Base-by-base conservation (phyloP, 805 yeast genomes). In the Ascoidea rubescens region DNA sequence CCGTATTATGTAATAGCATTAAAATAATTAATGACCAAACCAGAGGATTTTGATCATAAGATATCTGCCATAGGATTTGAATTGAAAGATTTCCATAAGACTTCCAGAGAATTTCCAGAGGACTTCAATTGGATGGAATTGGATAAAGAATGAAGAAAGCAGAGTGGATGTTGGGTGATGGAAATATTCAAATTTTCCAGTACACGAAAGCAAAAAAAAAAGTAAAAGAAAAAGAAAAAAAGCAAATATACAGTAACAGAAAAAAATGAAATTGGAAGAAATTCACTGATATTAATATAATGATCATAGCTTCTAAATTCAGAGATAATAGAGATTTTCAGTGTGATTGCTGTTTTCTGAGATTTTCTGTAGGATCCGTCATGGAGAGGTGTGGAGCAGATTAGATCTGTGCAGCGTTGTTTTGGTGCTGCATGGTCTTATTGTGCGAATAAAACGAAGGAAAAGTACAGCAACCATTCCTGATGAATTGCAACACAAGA, bases 311-410 rank as follows among this genome's bases (percentile, higher is more conserved):
- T n/a, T 28, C 31, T 47, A 12, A 28, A 50, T 61, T 63, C 64
- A 65, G 61, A 49, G 58, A 62, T 46, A 67, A 62, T 54, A 55
- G 54, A 51, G 57, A 56, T 21, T 31, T 37, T 31, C 48, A 10
- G 48, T 46, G 16, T 17, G 32, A 14, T 14, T 46, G 17, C 52
- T 53, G 2, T 62, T 48, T 32, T 54, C 51, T 17, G 53, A 45
- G 5, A 57, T 56, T 52, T 54, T 14, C 37, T 37, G 33, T 42
- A 7, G 7, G 14, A 37, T 30, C 10, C 17, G 52, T 37, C 31
- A n/a, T 12, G 52, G 31, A 51, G 28, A 21, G 28, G 28, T 21
- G 28, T 21, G 28, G 28, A 21, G 28, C 28, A 21, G 28, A 21
- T 21, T 21, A 3, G 28, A 21, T 3, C 28, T 21, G 28, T 21